Evolutionary conservation across 371 early-diverging fungal genomes (phyloP).

Genomic region (Choanephora cucurbitarum): DNA sequence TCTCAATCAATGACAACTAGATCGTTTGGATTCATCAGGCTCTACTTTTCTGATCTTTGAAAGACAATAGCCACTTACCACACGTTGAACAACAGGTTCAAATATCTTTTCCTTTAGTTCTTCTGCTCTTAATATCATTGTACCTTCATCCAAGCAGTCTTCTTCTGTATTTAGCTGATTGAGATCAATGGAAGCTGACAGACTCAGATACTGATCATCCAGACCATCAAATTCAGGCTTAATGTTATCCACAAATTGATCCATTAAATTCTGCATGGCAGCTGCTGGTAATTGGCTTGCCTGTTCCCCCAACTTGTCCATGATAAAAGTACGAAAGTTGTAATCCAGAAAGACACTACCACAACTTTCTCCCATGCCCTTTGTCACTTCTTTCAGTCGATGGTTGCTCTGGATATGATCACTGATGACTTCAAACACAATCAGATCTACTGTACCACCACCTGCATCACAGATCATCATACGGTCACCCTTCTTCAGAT

Average conservation of each 20-base stretch:
- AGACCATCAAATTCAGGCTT: conserved; percentile 61
- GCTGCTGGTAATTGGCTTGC: conserved; percentile 35
- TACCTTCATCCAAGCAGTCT: conserved; percentile 54
- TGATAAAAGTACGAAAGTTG: conserved; percentile 41
- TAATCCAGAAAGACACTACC: conserved; percentile 60
- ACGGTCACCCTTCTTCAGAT: conserved; percentile 50
- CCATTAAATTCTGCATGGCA: conserved; percentile 53
- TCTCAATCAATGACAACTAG: conserved; percentile 44
- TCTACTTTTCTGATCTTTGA: too few species aligned
- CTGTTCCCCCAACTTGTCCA: conserved; percentile 45
- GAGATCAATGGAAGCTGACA: conserved; percentile 48
- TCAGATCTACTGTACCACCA: conserved; percentile 66
- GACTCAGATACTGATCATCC: conserved; percentile 50
- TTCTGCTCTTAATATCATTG: conserved; percentile 43
- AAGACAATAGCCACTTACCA: conserved; percentile 31
- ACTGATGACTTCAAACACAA: conserved; percentile 42
- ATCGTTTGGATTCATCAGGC: too few species aligned
- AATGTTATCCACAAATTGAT: conserved; percentile 57
- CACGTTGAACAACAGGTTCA: conserved; percentile 55
- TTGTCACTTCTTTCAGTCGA: conserved; percentile 54
- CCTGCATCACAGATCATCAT: conserved; percentile 68
- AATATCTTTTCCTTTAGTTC: conserved; percentile 57
- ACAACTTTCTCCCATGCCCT: conserved; percentile 64
- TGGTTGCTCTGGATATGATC: conserved; percentile 26
- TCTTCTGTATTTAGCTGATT: conserved; percentile 37